These are phyloP conservation scores for Coelastrella sp. DNA, from an alignment of 139 green algal genomes.

Conservation along the genomic window DNA sequence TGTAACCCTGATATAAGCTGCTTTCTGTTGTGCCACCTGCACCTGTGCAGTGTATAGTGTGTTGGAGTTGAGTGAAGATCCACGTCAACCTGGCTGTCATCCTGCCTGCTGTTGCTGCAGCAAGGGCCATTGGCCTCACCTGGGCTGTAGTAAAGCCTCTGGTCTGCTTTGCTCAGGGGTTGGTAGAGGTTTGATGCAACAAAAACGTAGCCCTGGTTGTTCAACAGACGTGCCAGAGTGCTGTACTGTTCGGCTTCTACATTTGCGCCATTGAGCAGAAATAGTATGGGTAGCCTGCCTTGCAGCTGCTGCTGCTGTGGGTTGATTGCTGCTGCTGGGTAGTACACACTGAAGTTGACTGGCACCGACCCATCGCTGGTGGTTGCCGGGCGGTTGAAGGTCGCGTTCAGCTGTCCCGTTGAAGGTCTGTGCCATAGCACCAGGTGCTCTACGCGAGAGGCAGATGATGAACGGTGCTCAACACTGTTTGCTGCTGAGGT, in stretches of 20 bases:
- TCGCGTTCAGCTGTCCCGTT: neutral
- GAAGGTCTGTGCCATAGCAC: neutral
- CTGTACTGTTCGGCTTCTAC: conserved; percentile 12
- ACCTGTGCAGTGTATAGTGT: too few relatives aligned
- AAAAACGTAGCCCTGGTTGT: conserved; percentile 1
- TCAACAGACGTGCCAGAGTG: neutral
- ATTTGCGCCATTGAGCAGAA: conserved; percentile 29
- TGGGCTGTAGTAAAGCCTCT: neutral
- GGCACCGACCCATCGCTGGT: neutral
- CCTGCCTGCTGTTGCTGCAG: neutral
- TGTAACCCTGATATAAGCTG: too few relatives aligned
- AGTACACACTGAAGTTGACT: neutral
- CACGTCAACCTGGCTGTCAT: too few relatives aligned
- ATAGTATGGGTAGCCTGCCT: neutral
- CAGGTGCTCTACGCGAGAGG: neutral
- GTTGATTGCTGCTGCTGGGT: neutral
- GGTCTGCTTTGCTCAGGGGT: neutral
- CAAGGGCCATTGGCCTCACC: neutral
- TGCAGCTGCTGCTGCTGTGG: neutral
- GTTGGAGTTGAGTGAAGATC: too few relatives aligned
- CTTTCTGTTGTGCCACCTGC: too few relatives aligned
- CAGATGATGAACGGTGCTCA: neutral
- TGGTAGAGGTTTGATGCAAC: conserved; percentile 22
- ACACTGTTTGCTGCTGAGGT: neutral
- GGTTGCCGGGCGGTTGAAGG: neutral